Conservation (phyloP, 2,329 filamentous ascomycete genomes). For the Penicillium polonicum region DNA sequence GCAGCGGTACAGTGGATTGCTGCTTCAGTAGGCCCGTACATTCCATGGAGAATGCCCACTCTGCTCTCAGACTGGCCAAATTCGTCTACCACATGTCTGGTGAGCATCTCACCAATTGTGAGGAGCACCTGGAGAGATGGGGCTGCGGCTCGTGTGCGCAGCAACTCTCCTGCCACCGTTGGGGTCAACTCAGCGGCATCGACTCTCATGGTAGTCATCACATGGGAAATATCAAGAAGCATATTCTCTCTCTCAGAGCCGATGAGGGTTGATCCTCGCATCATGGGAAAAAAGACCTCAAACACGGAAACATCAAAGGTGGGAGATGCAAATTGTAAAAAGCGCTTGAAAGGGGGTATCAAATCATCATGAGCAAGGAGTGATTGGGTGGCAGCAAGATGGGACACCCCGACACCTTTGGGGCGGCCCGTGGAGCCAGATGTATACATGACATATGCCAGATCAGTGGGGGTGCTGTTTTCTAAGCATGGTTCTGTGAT, state of each 20-base stretch:
- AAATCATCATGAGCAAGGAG: conserved; percentile 76
- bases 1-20: conserved; percentile 86
- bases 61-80: conserved; percentile 63
- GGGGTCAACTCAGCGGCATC: conserved; percentile 89
- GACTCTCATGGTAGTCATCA: conserved; percentile 64
- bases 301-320: conserved; percentile 96
- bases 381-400: conserved; percentile 76
- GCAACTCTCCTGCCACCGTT: conserved; percentile 75
- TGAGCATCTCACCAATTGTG: conserved; percentile 93
- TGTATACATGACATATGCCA: conserved; percentile 92
- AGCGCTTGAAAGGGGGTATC: conserved; percentile 73
- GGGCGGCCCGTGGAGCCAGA: conserved; percentile 86
- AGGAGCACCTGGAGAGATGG: conserved; percentile 70
- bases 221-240: conserved; percentile 70
- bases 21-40: conserved; percentile 93
- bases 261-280: conserved; percentile 70
- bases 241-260: conserved; percentile 67
- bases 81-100: conserved; percentile 69
- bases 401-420: conserved; percentile 82
- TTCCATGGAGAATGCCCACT: conserved; percentile 74
- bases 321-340: conserved; percentile 87
- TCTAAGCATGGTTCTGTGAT: conserved; percentile 4
- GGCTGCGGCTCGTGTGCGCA: conserved; percentile 65
- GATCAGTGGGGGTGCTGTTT: conserved; percentile 29
- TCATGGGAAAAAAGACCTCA: conserved; percentile 87